These are phyloP conservation scores for Opeltia flavorubescens DNA, from an alignment of 495 filamentous ascomycete species.

Conservation along the genomic window DNA sequence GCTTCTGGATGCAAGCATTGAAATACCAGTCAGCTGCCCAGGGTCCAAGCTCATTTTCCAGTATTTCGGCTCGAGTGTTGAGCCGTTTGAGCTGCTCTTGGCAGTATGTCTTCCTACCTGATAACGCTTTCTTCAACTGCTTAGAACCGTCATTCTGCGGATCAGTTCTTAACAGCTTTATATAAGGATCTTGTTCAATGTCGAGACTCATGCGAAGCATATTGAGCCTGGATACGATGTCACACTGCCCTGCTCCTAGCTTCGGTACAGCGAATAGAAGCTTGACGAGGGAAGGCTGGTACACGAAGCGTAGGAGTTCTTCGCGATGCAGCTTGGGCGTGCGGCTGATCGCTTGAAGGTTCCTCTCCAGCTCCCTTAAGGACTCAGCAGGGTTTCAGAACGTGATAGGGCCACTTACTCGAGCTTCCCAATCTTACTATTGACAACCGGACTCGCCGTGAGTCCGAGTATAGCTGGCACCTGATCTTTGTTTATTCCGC, in stretches of 20 bases:
- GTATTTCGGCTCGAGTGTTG: slow-evolving; percentile 28
- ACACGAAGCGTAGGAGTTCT: slow-evolving; percentile 54
- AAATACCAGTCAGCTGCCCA: slow-evolving; percentile 68
- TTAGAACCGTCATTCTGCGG: slow-evolving; percentile 16
- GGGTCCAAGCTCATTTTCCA: slow-evolving; percentile 53
- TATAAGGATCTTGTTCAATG: slow-evolving; percentile 56
- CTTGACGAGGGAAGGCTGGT: slow-evolving; percentile 46
- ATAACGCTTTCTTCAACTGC: slow-evolving; percentile 32
- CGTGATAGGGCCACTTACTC: slow-evolving; percentile 14
- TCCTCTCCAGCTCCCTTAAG: slow-evolving; percentile 53
- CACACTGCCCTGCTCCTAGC: slow-evolving; percentile 1
- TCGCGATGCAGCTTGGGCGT: slow-evolving; percentile 58
- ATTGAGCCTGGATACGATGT: slow-evolving; percentile 4
- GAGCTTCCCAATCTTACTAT: slow-evolving; percentile 25
- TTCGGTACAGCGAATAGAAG: slow-evolving; percentile 28
- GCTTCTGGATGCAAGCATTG: slow-evolving; percentile 35
- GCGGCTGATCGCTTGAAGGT: slow-evolving; percentile 57
- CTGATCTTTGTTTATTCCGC: slow-evolving; percentile 19
- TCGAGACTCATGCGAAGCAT: slow-evolving; percentile 33
- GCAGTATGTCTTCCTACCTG: slow-evolving; percentile 43
- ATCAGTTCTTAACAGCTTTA: slow-evolving; percentile 34
- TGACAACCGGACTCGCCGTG: slow-evolving; percentile 69
- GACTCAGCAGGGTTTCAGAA: background rate
- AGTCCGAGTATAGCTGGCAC: slow-evolving; percentile 70
- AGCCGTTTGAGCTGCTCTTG: slow-evolving; percentile 49